Base-by-base conservation (phyloP, 1,139 yeast species). In the Hyphopichia khmerensis region DNA sequence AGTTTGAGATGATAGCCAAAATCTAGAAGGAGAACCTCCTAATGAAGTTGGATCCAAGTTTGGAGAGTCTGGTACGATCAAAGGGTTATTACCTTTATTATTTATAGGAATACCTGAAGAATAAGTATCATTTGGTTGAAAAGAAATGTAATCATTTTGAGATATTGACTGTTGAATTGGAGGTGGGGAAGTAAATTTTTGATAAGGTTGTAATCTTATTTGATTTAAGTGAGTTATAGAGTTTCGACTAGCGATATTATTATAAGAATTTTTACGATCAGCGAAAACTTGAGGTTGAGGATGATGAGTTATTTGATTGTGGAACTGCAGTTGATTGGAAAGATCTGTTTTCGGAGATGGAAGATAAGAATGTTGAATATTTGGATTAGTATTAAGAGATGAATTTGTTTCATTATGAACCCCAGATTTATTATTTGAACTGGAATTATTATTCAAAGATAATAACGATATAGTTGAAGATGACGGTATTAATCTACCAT, bases 11-110 rank as follows among this genome's bases (percentile, higher is more conserved):
- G 74, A 66, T 35, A 79, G 59, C 73, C 80, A 75, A 48, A 79
- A 77, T 39, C 79, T 58, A 5, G 82, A 77, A 1, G 84, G 84
- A 2, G 82, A 77, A 1, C 79, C 80, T 2, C 77, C 77, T 16
- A 79, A 42, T 2, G 82, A 77, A 0, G 75, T 68, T 2, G 84
- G 83, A 42, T 67, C 74, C 44, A 79, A 59, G 45, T 65, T 67
- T 1, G 84, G 84, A 2, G 81, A 76, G 45, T 75, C 81, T 0
- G 84, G 82, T 3, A 62, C 60, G 7, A 43, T 48, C 9, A 38
- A 38, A 3, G 56, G 43, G 8, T 8, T 17, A 32, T 9, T 16
- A 14, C 23, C 21, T 17, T 43, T 41, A 32, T 39, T 43, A 17
- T 52, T 52, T 30, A 65, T 59, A 4, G 75, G 73, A 18, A 65